Evolutionary conservation across 1,284 basidiomycete species (phyloP), one percentile per base, ranked within the genome.

Genomic region (Ustilago vetiveriae): DNA sequence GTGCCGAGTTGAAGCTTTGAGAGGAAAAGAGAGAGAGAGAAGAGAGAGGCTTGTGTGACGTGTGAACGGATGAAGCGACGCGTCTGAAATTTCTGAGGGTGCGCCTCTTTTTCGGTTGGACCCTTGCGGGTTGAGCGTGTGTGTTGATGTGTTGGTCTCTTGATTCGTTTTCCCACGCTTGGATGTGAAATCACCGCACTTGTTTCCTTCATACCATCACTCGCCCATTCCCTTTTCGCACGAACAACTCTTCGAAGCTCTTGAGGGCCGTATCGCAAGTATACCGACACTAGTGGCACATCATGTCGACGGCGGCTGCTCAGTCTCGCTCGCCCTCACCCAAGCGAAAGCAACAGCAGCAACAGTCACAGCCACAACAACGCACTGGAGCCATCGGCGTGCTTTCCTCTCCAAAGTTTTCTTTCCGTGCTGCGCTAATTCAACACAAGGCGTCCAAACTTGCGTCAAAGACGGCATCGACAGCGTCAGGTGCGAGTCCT

Each of bases 91-190:
- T 35, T 30, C 29, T 8, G 29, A 30, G 14, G 29, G 29, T 14
- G 2, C 29, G 14, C 29, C n/a, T n/a, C n/a, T n/a, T n/a, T n/a
- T n/a, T n/a, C n/a, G 14, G 29, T n/a, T 44, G 35, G 50, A 44
- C 50, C 42, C 36, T 44, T n/a, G n/a, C n/a, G n/a, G 10, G 10
- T n/a, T 35, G 33, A 35, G 33, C 33, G 26, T 30, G 30, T 23
- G 51, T 60, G 57, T 60, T 62, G 47, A 37, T 46, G 59, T 63
- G 59, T 63, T 63, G 59, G 48, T 63, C 45, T 63, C 47, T n/a
- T 13, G 6, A n/a, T n/a, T 14, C 9, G 24, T 26, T 30, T 17
- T 24, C 3, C 35, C 36, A 22, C 26, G 27, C 26, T 38, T 11
- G 14, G 14, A 38, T 29, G n/a, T 33, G 29, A 32, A 19, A 24